Evolutionary conservation across 106 monocot species (phyloP).

Genomic region (Apostasia shenzhenica): DNA sequence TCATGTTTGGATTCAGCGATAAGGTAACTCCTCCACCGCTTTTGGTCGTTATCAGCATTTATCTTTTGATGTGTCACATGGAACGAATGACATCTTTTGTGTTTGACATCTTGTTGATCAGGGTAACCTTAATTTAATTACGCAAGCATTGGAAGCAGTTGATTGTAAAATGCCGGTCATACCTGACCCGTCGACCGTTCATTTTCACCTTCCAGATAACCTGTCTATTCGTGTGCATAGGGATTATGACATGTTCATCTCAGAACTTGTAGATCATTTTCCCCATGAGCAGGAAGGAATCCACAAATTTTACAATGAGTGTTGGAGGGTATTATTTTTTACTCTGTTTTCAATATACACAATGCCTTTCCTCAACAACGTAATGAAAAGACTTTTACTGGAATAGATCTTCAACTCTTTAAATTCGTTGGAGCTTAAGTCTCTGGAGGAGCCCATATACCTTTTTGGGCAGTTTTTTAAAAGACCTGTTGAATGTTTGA

Average conservation of each 20-base stretch:
- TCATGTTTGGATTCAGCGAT: conserved; percentile 98
- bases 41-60: no score
- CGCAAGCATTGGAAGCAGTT: conserved; percentile 81
- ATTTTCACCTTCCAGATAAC: conserved; percentile 77
- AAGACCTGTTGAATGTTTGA: conserved; percentile 90
- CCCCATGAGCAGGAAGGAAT: conserved; percentile 92
- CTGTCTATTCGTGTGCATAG: conserved; percentile 79
- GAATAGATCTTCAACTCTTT: conserved; percentile 82
- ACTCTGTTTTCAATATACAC: conserved; percentile 1
- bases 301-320: conserved; percentile 67
- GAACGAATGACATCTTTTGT: background rate
- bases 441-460: conserved; percentile 93
- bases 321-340: conserved; percentile 75
- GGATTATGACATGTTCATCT: conserved; percentile 56
- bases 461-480: conserved; percentile 95
- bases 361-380: background rate
- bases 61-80: background rate
- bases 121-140: conserved; percentile 96
- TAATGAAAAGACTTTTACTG: background rate
- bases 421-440: conserved; percentile 94
- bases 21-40: conserved; percentile 35
- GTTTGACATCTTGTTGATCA: conserved; percentile 11
- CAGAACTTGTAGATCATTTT: conserved; percentile 63
- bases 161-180: conserved; percentile 66
- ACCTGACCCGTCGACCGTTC: conserved; percentile 92